A percentile compares a stretch with the other conserved stretches of the same genome.
Conservation (phyloP, 2,329 filamentous ascomycete genomes). For the Aspergillus sp. region DNA sequence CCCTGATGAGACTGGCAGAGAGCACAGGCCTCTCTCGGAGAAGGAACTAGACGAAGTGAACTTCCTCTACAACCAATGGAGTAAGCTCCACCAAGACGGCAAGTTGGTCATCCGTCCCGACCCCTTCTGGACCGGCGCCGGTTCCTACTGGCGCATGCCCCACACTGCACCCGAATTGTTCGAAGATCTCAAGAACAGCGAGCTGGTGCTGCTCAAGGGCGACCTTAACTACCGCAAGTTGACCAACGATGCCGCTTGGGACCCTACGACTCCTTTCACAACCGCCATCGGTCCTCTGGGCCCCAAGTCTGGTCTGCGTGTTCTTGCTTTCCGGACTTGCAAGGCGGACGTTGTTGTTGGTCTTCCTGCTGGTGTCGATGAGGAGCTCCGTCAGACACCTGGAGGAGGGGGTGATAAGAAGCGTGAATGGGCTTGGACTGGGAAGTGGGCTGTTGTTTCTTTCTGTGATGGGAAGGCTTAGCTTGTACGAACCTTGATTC, state of each 20-base stretch:
- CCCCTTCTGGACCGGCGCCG: conserved; percentile 81
- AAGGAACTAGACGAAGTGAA: conserved; percentile 60
- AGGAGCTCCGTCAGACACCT: conserved; percentile 62
- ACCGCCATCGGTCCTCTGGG: conserved; percentile 82
- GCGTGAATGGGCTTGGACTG: conserved; percentile 88
- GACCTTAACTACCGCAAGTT: conserved; percentile 96
- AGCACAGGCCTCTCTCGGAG: conserved; percentile 57
- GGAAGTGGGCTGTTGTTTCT: conserved; percentile 93
- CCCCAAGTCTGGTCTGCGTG: conserved; percentile 70
- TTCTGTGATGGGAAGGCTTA: conserved; percentile 62
- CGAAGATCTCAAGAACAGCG: conserved; percentile 71
- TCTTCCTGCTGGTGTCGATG: conserved; percentile 72
- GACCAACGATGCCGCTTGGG: conserved; percentile 76
- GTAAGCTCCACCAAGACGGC: conserved; percentile 70
- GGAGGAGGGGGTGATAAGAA: conserved; percentile 63
- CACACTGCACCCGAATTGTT: conserved; percentile 59
- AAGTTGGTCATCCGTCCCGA: conserved; percentile 78
- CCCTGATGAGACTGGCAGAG: conserved; percentile 57
- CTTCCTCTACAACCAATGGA: conserved; percentile 81
- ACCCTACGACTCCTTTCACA: conserved; percentile 76
- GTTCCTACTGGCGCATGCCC: conserved; percentile 84
- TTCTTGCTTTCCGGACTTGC: conserved; percentile 83
- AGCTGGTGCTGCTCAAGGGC: conserved; percentile 93
- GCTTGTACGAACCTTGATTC: too few relatives aligned
- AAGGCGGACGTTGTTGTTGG: conserved; percentile 96